These are phyloP conservation scores for Mercurialis annua DNA, from an alignment of 345 rosid genomes.

Conservation along the genomic window DNA sequence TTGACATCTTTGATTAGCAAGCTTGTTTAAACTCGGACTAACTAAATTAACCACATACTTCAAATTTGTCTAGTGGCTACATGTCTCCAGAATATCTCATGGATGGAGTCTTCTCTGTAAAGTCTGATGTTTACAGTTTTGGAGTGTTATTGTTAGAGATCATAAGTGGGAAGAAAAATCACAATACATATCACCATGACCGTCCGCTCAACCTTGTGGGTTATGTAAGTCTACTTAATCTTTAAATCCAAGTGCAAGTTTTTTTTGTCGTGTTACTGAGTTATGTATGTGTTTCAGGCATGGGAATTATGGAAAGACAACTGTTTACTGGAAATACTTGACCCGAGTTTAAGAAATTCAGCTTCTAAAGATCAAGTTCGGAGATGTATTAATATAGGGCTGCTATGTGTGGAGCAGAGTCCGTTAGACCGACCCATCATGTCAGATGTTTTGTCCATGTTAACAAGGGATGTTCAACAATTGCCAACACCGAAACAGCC, in stretches of 20 bases:
- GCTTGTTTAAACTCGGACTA: not conserved
- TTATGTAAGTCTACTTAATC: constrained; percentile 10
- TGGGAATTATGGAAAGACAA: constrained; percentile 23
- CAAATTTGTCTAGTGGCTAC: constrained; percentile 11
- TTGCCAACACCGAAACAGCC: constrained; percentile 6
- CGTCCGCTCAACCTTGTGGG: constrained; percentile 14
- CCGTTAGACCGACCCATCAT: not conserved
- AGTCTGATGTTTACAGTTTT: constrained; percentile 28
- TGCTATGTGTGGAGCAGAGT: constrained; percentile 1
- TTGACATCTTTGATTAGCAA: not conserved
- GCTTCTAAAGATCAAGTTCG: not conserved
- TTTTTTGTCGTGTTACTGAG: not conserved
- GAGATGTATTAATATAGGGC: constrained; percentile 5
- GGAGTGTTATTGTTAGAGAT: constrained; percentile 21
- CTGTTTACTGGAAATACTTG: constrained; percentile 1
- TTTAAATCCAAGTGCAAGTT: not conserved
- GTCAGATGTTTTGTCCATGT: constrained; percentile 8
- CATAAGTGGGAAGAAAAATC: constrained; percentile 18
- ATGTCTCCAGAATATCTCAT: constrained; percentile 26
- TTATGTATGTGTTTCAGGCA: constrained; percentile 16
- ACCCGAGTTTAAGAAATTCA: not conserved
- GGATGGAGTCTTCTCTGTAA: constrained; percentile 20
- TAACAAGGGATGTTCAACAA: not conserved
- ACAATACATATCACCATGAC: not conserved
- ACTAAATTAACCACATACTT: not conserved